phyloP scores from a whole-genome alignment of 106 monocot genomes.

The Apostasia shenzhenica region DNA sequence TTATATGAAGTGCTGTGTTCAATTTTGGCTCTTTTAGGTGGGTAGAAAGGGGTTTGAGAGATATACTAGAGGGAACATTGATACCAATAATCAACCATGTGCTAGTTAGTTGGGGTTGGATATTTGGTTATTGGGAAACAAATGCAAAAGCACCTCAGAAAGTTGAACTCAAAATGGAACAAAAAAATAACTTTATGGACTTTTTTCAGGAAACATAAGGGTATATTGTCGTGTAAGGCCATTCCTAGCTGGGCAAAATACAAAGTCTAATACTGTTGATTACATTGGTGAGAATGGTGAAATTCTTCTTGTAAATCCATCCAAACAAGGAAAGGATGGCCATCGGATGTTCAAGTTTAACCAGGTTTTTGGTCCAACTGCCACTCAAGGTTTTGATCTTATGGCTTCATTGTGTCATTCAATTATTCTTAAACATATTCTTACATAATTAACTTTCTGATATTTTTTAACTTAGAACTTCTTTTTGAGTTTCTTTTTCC shows the following conservation, averaged over 20 bases:
- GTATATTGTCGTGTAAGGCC: constrained; percentile 95
- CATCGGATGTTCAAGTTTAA: constrained; percentile 94
- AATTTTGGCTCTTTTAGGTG: background rate
- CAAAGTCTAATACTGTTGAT: constrained; percentile 53
- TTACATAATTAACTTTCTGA: background rate
- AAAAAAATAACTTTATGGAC: constrained; percentile 1
- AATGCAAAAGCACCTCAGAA: background rate
- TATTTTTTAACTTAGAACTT: background rate
- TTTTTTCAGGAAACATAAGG: constrained; percentile 77
- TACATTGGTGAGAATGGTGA: constrained; percentile 85
- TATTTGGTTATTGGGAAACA: background rate
- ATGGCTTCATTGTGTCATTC: no score
- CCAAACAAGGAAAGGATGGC: constrained; percentile 82
- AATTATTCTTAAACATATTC: background rate
- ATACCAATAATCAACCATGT: background rate
- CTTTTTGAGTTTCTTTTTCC: background rate
- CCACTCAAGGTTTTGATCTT: constrained; percentile 72
- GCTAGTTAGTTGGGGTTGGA: background rate
- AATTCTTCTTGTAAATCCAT: constrained; percentile 70
- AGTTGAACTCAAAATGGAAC: background rate
- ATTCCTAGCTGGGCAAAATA: constrained; percentile 78
- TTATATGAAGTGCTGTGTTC: background rate
- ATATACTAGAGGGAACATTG: background rate
- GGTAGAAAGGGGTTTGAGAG: background rate
- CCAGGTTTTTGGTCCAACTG: constrained; percentile 56